A percentile compares a stretch with the other conserved stretches of the same genome.
These are phyloP conservation scores for Colletotrichum melonis DNA, from an alignment of 2,329 filamentous ascomycete species.

Conservation along the genomic window DNA sequence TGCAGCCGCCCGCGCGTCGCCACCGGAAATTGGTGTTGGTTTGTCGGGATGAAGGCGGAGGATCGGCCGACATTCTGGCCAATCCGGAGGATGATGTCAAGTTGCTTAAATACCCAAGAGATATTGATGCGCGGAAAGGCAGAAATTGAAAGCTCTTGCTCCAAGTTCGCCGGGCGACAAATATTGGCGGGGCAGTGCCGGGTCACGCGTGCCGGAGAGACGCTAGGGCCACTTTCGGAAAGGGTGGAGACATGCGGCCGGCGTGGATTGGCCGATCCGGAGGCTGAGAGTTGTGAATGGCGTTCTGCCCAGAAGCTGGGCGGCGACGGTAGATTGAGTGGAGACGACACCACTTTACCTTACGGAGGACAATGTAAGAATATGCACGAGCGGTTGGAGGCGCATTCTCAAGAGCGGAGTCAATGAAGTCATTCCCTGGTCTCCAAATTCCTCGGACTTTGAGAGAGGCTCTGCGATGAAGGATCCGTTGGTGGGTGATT, in stretches of 20 bases:
- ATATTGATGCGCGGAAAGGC: neutral
- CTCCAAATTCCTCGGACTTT: neutral
- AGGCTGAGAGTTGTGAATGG: conserved; percentile 8
- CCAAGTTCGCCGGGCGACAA: conserved; percentile 26
- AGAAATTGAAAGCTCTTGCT: neutral
- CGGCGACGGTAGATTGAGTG: conserved; percentile 19
- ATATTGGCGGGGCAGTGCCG: conserved; percentile 24
- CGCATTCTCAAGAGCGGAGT: conserved; percentile 2
- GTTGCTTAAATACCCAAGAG: neutral
- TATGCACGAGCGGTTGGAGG: conserved; percentile 18
- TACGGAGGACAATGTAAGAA: no score
- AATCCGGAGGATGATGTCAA: conserved; percentile 15
- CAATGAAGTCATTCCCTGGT: conserved; percentile 15
- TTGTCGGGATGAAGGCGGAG: neutral
- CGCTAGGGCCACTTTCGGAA: conserved; percentile 24
- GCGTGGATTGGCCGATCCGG: conserved; percentile 29
- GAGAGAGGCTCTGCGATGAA: conserved; percentile 3
- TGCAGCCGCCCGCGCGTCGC: neutral
- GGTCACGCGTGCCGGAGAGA: conserved; percentile 27
- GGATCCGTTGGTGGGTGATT: neutral
- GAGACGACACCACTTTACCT: neutral
- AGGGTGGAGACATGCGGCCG: conserved; percentile 7
- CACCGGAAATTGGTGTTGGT: neutral
- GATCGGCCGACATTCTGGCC: neutral
- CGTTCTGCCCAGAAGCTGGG: conserved; percentile 24